These are phyloP conservation scores for Phytophthora uliginosa DNA, from an alignment of 352 stramenopile species.

Conservation along the genomic window DNA sequence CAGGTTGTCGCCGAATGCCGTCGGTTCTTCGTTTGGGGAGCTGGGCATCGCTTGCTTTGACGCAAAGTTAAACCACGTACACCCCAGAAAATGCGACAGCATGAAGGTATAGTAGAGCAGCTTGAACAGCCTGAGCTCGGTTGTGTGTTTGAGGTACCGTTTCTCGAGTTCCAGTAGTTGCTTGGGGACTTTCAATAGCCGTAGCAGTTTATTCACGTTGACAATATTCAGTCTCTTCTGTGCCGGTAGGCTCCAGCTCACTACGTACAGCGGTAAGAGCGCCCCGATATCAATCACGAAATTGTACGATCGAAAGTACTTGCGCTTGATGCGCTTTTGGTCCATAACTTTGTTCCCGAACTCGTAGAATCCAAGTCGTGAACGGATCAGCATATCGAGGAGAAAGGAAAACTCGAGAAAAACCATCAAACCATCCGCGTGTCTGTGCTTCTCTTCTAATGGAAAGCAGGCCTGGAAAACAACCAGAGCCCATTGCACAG, in stretches of 20 bases:
- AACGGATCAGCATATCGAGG: constrained; percentile 61
- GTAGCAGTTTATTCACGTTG: constrained; percentile 72
- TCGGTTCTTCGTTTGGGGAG: background rate
- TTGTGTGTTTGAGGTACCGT: constrained; percentile 66
- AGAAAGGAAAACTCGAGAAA: constrained; percentile 57
- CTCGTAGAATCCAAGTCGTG: constrained; percentile 61
- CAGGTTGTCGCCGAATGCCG: constrained; percentile 33
- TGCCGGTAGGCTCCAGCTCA: constrained; percentile 49
- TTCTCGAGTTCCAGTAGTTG: constrained; percentile 63
- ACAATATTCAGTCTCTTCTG: constrained; percentile 47
- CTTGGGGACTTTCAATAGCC: constrained; percentile 60
- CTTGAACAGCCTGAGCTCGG: constrained; percentile 72
- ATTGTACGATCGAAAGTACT: constrained; percentile 50
- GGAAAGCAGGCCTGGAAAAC: constrained; percentile 60
- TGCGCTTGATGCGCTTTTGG: constrained; percentile 28
- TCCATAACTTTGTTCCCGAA: constrained; percentile 78
- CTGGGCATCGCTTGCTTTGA: constrained; percentile 36
- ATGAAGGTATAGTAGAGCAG: constrained; percentile 81
- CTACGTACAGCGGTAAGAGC: constrained; percentile 53
- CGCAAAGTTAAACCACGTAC: constrained; percentile 73
- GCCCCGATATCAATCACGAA: constrained; percentile 58
- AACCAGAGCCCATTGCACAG: constrained; percentile 53
- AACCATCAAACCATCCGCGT: constrained; percentile 30
- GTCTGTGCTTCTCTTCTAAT: background rate
- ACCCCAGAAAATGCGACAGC: constrained; percentile 62